These are phyloP conservation scores for Pichia heedii DNA, from an alignment of 805 yeast species.

Conservation along the genomic window DNA sequence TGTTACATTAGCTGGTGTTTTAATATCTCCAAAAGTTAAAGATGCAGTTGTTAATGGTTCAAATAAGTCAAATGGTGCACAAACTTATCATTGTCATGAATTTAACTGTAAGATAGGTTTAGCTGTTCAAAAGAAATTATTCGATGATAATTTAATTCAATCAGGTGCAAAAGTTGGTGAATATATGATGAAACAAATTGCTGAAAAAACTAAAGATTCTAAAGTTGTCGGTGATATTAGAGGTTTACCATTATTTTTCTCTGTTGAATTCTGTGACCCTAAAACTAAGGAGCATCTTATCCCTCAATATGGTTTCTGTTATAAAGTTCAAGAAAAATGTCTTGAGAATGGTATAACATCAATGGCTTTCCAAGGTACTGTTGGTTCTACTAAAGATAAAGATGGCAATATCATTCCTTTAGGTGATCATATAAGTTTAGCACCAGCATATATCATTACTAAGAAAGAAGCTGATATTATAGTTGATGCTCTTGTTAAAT, in stretches of 20 bases:
- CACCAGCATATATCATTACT: slow-evolving; percentile 37
- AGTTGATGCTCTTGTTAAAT: slow-evolving; percentile 22
- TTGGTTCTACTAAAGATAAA: slow-evolving; percentile 32
- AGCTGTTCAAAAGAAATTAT: slow-evolving; percentile 35
- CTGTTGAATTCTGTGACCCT: slow-evolving; percentile 40
- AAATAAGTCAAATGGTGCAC: slow-evolving; percentile 37
- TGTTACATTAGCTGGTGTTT: slow-evolving; percentile 41
- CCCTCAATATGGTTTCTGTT: slow-evolving; percentile 21
- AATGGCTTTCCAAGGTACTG: slow-evolving; percentile 35
- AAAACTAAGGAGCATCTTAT: slow-evolving; percentile 38
- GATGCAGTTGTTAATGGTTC: slow-evolving; percentile 32
- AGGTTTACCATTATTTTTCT: slow-evolving; percentile 50
- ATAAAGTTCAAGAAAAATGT: slow-evolving; percentile 28
- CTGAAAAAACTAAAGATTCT: slow-evolving; percentile 21
- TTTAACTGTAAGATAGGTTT: slow-evolving; percentile 38
- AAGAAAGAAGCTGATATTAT: slow-evolving; percentile 31
- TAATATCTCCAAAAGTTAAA: slow-evolving; percentile 34
- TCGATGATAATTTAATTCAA: slow-evolving; percentile 26
- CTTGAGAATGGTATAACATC: slow-evolving; percentile 34
- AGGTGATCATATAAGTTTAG: slow-evolving; percentile 30
- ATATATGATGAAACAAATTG: slow-evolving; percentile 32
- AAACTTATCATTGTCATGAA: slow-evolving; percentile 43
- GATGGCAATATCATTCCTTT: slow-evolving; percentile 10
- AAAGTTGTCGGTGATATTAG: slow-evolving; percentile 41
- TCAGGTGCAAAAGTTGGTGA: slow-evolving; percentile 37